Base-by-base conservation (phyloP, 495 filamentous ascomycete genomes). In the Daldinia childiae region DNA sequence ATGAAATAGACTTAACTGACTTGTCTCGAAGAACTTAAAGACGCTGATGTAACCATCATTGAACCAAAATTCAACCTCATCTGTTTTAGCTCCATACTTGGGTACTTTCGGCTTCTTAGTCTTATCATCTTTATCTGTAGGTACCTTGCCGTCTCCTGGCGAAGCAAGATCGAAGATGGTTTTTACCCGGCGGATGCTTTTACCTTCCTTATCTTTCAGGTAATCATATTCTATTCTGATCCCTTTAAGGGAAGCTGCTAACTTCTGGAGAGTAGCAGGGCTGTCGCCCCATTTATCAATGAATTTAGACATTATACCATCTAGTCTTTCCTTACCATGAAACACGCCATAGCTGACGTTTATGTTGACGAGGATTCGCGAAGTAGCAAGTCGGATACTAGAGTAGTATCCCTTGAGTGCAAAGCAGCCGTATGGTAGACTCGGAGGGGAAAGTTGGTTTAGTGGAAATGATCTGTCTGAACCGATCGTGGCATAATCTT, bases 291-390 rank as follows among this genome's bases (percentile, higher is more conserved):
- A 45, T 19, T 45, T 45, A 0, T 9, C 3, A 45, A 39, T 54
- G 5, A 32, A 17, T 11, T 17, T 3, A 8, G 27, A 39, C 15
- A 66, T 58, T 30, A 60, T 17, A 4, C n/a, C 3, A 29, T 58
- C 30, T 9, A 79, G 68, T 6, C 27, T 34, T 6, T 51, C 21
- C 45, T 74, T 62, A 15, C 73, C 2, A 6, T 77, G 64, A 43
- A 80, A 81, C 5, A 68, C 68, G 11, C 60, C 76, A 27, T 77
- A 69, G 32, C 62, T 77, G 11, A 77, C 69, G 41, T 81, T 78
- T 8, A 89, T 82, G 48, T 89, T 89, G 11, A 87, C 75, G 4
- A 88, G 74, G 5, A 87, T 62, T 15, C 88, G 82, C 8, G 81
- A 79, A 12, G 88, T 88, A 2, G 86, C 86, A 1, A 83, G 79